A percentile compares a stretch with the other conserved stretches of the same genome.
Evolutionary conservation across 306 rosid species (phyloP).

Genomic region (Prunus armeniaca): DNA sequence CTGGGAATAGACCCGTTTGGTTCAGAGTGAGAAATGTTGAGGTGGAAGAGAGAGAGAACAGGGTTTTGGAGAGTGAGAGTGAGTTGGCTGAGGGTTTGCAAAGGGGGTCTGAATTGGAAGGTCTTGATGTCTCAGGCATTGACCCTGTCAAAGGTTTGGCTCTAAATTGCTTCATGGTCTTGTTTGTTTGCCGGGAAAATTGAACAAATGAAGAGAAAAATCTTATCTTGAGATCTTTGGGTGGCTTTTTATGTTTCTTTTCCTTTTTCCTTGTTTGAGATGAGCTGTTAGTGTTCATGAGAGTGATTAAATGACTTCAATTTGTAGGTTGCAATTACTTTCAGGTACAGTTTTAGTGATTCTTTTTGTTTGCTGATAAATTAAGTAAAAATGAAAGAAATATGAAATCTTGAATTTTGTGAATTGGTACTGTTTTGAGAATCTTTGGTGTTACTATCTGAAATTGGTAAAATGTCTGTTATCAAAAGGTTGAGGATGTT

Average conservation of each 20-base stretch:
- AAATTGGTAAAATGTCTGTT: background rate
- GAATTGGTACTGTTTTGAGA: background rate
- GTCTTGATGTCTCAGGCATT: constrained; percentile 48
- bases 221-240: background rate
- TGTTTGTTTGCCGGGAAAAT: background rate
- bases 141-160: constrained; percentile 73
- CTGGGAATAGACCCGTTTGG: constrained; percentile 53
- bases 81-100: constrained; percentile 25
- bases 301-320: background rate
- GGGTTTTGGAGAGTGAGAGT: constrained; percentile 9
- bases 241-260: background rate
- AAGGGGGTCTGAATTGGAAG: constrained; percentile 29
- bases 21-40: constrained; percentile 37
- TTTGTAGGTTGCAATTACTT: too few relatives aligned
- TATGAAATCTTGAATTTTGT: background rate
- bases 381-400: background rate
- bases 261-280: background rate
- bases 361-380: background rate
- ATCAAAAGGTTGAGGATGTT: background rate
- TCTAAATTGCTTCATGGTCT: background rate
- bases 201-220: background rate
- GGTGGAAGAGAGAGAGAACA: constrained; percentile 16
- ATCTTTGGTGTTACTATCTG: background rate
- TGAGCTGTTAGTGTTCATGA: background rate
- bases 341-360: background rate